Conservation (phyloP, 805 yeast species). For the Suhomyces canberraensis region DNA sequence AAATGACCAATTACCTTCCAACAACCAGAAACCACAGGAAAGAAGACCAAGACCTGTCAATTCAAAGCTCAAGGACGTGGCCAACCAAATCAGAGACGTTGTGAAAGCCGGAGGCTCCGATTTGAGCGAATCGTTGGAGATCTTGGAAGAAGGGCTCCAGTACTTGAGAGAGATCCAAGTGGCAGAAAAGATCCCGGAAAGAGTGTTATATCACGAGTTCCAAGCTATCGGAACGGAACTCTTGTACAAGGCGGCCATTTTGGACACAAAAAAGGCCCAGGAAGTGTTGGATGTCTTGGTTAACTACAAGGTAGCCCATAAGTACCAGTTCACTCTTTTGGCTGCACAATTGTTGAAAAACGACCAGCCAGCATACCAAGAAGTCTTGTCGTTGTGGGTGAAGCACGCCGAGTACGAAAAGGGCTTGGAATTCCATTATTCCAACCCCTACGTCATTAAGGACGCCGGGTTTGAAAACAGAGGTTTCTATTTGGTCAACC, state of each 20-base stretch:
- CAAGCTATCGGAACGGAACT: slow-evolving; percentile 24
- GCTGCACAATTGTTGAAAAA: slow-evolving; percentile 18
- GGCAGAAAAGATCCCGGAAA: slow-evolving; percentile 28
- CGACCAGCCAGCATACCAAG: slow-evolving; percentile 15
- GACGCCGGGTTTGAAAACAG: slow-evolving; percentile 11
- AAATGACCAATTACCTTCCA: too few species aligned
- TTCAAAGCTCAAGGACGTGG: slow-evolving; percentile 33
- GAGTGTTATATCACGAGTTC: slow-evolving; percentile 23
- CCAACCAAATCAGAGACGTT: slow-evolving; percentile 27
- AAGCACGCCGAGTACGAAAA: slow-evolving; percentile 25
- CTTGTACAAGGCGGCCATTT: slow-evolving; percentile 15
- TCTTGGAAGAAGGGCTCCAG: slow-evolving; percentile 39
- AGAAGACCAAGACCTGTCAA: slow-evolving; percentile 11
- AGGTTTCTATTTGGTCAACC: slow-evolving; percentile 16
- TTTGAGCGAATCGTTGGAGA: slow-evolving; percentile 30
- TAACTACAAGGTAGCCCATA: slow-evolving; percentile 31
- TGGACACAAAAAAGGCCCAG: slow-evolving; percentile 5
- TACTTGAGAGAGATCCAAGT: slow-evolving; percentile 37
- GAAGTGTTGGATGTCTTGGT: slow-evolving; percentile 27
- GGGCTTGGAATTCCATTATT: slow-evolving; percentile 4
- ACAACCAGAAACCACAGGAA: neutral
- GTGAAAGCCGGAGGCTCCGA: slow-evolving; percentile 16
- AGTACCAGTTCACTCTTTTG: slow-evolving; percentile 25
- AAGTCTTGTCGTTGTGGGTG: slow-evolving; percentile 33
- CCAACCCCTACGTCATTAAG: slow-evolving; percentile 6